Evolutionary conservation across 768 basidiomycete genomes (phyloP), one percentile per base, ranked within the genome.

Genomic region (Suillus paluster): DNA sequence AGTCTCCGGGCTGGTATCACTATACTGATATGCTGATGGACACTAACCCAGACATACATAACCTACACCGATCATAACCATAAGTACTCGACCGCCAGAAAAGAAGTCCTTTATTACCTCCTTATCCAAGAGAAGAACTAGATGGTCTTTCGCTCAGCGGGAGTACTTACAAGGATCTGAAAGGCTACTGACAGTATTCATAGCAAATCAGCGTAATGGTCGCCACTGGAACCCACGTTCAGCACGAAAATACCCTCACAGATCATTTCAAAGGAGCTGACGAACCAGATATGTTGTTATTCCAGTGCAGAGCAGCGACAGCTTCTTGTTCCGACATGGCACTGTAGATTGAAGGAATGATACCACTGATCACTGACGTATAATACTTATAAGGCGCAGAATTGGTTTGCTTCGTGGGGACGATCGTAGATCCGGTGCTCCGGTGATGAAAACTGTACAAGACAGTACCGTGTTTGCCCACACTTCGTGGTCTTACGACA

Each of bases 31-130:
- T 50, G 17, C 19, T 4, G 17, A 30, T 21, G 8, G n/a, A 34
- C 33, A 53, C 52, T 53, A 6, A 53, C 52, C 52, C 52, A 53
- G 14, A 53, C 52, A 21, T 53, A 53, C 7, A n/a, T 34, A 19
- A 53, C 2, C 52, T 53, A 34, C 12, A 34, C 7, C n/a, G 14
- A 36, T 53, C n/a, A 21, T 4, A 5, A 33, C 14, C 6, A 9
- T 53, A 14, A 53, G 14, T 21, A 53, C 8, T 21, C 7, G 33
- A 53, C 12, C n/a, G 4, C 12, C 12, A 53, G n/a, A 4, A 34
- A 34, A 34, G 19, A 21, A 34, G 3, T 21, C 2, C 14, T 21
- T 14, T 21, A 21, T 53, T 10, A 53, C 52, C 52, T 36, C 52
- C 15, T 53, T 53, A 0, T 53, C 52, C n/a, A 53, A 15, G 12